These are phyloP conservation scores for Saccharomyces uvarum DNA, from an alignment of 1,139 yeast species.

Conservation along the genomic window DNA sequence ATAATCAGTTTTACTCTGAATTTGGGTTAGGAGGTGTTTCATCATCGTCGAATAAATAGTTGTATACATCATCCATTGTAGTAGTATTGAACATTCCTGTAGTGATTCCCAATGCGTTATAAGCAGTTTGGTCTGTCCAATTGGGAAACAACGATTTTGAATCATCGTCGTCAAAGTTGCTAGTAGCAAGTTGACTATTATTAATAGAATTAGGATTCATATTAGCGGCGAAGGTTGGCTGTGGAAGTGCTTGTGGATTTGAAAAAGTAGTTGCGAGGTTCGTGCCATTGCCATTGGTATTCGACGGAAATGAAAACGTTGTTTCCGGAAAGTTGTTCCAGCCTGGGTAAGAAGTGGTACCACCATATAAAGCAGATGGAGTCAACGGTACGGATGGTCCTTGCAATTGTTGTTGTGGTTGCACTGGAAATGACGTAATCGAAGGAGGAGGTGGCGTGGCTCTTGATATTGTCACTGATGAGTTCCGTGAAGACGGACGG, in stretches of 20 bases:
- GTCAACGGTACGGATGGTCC: neutral
- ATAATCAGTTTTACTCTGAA: neutral
- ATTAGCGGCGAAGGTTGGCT: neutral
- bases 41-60: slow-evolving; percentile 21
- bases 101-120: slow-evolving; percentile 12
- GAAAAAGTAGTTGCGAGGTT: neutral
- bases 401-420: neutral
- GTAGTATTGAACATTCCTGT: slow-evolving; percentile 22
- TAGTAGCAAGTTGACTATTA: neutral
- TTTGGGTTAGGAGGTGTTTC: slow-evolving; percentile 7
- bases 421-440: neutral
- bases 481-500: neutral
- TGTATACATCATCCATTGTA: slow-evolving; percentile 27
- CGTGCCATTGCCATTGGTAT: neutral
- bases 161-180: neutral
- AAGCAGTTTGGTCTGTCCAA: slow-evolving; percentile 20
- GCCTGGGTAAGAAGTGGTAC: neutral
- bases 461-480: neutral
- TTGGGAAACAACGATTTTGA: slow-evolving; percentile 3
- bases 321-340: neutral
- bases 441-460: neutral
- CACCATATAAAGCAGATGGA: neutral
- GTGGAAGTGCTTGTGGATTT: neutral
- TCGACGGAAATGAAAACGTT: neutral
- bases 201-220: neutral